Conservation (phyloP, 2,329 filamentous ascomycete species). For the Raffaelea ambrosiae region DNA sequence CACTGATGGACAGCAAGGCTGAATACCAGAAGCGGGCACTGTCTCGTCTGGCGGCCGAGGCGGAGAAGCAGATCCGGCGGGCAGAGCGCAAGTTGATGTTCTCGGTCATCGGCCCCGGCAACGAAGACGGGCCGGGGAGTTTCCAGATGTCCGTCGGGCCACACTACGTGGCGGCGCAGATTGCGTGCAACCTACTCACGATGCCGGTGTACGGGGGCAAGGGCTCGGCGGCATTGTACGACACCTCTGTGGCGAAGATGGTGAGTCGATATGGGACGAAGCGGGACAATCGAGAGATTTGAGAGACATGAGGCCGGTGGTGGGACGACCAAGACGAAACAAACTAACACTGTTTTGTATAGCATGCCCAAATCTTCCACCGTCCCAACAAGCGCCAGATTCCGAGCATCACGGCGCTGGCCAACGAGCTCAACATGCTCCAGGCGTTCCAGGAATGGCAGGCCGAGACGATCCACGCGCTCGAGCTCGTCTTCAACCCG, state of each 20-base stretch:
- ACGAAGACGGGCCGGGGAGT: background rate
- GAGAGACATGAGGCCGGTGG: no score
- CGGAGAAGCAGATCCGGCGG: background rate
- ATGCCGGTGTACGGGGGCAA: background rate
- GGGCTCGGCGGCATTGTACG: background rate
- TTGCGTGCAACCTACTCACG: background rate
- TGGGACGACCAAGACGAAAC: no score
- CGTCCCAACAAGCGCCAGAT: background rate
- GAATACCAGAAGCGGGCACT: background rate
- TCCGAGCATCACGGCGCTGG: background rate
- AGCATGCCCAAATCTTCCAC: background rate
- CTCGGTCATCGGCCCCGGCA: background rate
- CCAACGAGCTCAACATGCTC: background rate
- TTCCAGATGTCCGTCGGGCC: background rate
- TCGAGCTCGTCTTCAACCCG: background rate
- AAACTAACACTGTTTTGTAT: background rate
- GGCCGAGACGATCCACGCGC: background rate
- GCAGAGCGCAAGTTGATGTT: background rate
- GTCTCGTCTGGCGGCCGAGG: background rate
- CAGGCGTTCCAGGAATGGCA: background rate
- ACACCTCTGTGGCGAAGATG: background rate
- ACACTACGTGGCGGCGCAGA: background rate
- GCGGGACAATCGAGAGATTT: no score
- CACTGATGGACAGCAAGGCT: background rate
- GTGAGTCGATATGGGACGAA: background rate